Evolutionary conservation across 257 asterid species (phyloP), one percentile per base, ranked within the genome.

Genomic region (Anisodus tanguticus): DNA sequence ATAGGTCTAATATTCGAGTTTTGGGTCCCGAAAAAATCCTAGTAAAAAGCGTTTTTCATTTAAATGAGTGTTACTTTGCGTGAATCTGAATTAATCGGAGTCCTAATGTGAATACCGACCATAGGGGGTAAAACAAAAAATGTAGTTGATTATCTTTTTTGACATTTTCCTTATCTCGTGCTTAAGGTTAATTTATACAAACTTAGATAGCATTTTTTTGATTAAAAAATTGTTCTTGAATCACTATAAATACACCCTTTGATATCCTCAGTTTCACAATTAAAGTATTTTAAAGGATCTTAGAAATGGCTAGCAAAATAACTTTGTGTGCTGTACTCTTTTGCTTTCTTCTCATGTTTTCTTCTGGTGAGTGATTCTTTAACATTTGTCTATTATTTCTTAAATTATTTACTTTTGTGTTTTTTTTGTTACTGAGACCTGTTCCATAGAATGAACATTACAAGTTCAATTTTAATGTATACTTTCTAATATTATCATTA

Each of bases 221-320:
- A 31, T 31, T 31, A 13, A 67, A 13, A 22, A 49, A 4, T 9
- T 47, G 17, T 51, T 26, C 43, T 76, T 76, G 15, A 9, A 26
- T 76, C 8, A 76, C 9, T 26, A 76, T 76, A 76, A 76, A 51
- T 76, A 51, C 26, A 12, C 9, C 63, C 63, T 51, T 51, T 26
- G 45, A 53, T 76, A 6, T 49, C 62, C 63, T 51, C 0, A 6
- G 5, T 51, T 76, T 76, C 63, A 51, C 81, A 66, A 69, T 37
- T 39, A 68, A 51, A 76, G 47, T 51, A 51, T 6, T 74, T 47
- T 12, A 76, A 76, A 76, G 15, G 41, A 76, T 1, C 15, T 51
- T 2, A 37, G 43, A 39, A 37, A 88, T 88, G 90, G 83, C 82
- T 5, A 80, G 57, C 83, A 57, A 80, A 58, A 19, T 43, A n/a